A percentile compares a stretch with the other conserved stretches of the same genome.
Conservation (phyloP, 805 yeast genomes). For the Pichia eremophila region DNA sequence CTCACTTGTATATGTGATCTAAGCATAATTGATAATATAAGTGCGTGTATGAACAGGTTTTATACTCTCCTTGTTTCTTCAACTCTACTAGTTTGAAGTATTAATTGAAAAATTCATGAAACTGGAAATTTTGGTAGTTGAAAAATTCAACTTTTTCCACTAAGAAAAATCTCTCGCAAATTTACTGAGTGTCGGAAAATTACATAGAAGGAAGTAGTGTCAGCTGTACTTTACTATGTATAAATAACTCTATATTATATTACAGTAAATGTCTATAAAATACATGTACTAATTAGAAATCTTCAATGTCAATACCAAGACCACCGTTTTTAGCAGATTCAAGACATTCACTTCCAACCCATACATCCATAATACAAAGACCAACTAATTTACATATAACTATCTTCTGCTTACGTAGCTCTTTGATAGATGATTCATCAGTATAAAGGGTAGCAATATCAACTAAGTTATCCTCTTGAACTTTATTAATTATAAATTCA, state of each 20-base stretch:
- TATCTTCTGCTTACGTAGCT: slow-evolving; percentile 21
- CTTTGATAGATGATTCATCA: slow-evolving; percentile 3
- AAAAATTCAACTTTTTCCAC: no score
- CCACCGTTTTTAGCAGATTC: slow-evolving; percentile 18
- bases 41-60: no score
- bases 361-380: slow-evolving; percentile 53
- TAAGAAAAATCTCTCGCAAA: no score
- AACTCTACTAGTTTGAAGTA: no score
- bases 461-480: slow-evolving; percentile 31
- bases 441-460: slow-evolving; percentile 36
- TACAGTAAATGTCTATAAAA: not conserved
- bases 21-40: not conserved
- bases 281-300: slow-evolving; percentile 17
- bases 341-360: slow-evolving; percentile 38
- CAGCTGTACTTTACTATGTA: no score
- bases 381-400: slow-evolving; percentile 52
- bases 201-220: no score
- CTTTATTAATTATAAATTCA: slow-evolving; percentile 42
- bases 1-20: not conserved
- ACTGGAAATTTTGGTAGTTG: not conserved
- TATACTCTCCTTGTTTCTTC: no score
- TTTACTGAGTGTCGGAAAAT: no score
- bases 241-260: no score
- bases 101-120: not conserved
- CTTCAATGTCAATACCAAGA: slow-evolving; percentile 25